Percentiles rank a stretch among this genome's conserved stretches.
These are phyloP conservation scores for Tephrocybe rancida DNA, from an alignment of 768 basidiomycete species.

Conservation along the genomic window DNA sequence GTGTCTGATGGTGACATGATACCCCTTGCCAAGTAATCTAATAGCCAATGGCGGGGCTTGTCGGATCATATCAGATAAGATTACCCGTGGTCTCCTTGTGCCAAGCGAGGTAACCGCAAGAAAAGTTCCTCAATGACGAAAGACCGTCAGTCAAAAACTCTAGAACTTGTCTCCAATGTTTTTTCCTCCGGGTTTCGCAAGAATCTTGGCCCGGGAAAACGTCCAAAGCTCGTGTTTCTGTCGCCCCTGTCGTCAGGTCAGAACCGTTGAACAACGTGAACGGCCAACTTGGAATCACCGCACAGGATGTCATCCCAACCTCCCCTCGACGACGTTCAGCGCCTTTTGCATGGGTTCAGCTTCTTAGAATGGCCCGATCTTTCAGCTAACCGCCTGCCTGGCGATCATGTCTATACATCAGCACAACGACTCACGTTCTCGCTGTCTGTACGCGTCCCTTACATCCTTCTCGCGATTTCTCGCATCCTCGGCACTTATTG, in stretches of 20 bases:
- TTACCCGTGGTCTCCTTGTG: slow-evolving; percentile 18
- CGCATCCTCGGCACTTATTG: slow-evolving; percentile 32
- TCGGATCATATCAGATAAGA: slow-evolving; percentile 37
- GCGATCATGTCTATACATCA: slow-evolving; percentile 9
- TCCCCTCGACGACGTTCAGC: not conserved
- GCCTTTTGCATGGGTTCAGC: slow-evolving; percentile 28
- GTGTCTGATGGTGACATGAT: slow-evolving; percentile 31
- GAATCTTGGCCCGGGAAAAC: not conserved
- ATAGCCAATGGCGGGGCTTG: slow-evolving; percentile 24
- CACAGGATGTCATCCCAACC: slow-evolving; percentile 1
- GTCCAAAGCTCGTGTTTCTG: slow-evolving; percentile 6
- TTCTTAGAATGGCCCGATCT: slow-evolving; percentile 34
- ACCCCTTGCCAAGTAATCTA: slow-evolving; percentile 16
- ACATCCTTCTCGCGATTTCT: slow-evolving; percentile 24
- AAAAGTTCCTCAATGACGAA: not conserved
- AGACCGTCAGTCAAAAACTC: not conserved
- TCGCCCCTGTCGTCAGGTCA: not conserved
- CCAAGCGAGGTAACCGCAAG: slow-evolving; percentile 12
- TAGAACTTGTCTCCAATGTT: not conserved
- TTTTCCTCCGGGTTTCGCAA: not conserved
- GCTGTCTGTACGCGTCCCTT: slow-evolving; percentile 2
- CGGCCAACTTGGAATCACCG: not conserved
- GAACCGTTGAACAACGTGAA: too few species aligned
- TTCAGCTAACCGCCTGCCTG: slow-evolving; percentile 26
- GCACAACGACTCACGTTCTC: not conserved